A percentile compares a stretch with the other conserved stretches of the same genome.
These are phyloP conservation scores for Spiraea crenata DNA, from an alignment of 331 rosid genomes.

Conservation along the genomic window DNA sequence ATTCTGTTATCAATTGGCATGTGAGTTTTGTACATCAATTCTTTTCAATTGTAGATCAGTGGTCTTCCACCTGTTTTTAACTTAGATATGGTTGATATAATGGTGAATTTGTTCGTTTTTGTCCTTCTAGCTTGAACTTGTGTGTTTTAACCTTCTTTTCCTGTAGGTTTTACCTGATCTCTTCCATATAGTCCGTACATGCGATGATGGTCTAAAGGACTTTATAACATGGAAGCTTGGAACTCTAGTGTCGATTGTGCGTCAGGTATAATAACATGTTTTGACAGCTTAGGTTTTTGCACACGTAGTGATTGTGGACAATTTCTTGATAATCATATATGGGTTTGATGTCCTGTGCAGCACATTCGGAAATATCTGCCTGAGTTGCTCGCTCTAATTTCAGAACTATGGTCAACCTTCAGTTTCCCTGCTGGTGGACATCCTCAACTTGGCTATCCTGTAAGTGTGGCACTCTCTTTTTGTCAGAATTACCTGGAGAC, in stretches of 20 bases:
- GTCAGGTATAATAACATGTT: conserved; percentile 57
- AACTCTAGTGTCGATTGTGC: conserved; percentile 93
- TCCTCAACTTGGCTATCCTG: conserved; percentile 85
- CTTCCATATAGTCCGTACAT: conserved; percentile 82
- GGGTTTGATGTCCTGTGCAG: conserved; percentile 54
- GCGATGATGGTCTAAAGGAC: conserved; percentile 91
- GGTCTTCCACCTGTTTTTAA: conserved; percentile 5
- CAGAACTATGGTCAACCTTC: conserved; percentile 87
- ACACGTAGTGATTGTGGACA: conserved; percentile 14
- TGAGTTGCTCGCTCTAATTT: conserved; percentile 69
- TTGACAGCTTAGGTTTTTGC: background rate
- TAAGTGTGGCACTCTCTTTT: conserved; percentile 41
- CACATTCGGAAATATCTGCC: conserved; percentile 89
- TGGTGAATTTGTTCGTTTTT: background rate
- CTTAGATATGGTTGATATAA: background rate
- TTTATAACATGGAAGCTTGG: conserved; percentile 98
- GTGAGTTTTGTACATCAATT: background rate
- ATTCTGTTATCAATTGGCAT: background rate
- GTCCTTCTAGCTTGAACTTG: background rate
- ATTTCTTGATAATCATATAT: conserved; percentile 17
- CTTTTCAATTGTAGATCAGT: background rate
- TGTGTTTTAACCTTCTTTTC: conserved; percentile 13
- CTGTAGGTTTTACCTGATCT: conserved; percentile 93
- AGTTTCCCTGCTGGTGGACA: conserved; percentile 68
- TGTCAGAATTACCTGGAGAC: conserved; percentile 15